Conservation (phyloP, 164 flowering plant genomes). For the Liquidambar formosana region DNA sequence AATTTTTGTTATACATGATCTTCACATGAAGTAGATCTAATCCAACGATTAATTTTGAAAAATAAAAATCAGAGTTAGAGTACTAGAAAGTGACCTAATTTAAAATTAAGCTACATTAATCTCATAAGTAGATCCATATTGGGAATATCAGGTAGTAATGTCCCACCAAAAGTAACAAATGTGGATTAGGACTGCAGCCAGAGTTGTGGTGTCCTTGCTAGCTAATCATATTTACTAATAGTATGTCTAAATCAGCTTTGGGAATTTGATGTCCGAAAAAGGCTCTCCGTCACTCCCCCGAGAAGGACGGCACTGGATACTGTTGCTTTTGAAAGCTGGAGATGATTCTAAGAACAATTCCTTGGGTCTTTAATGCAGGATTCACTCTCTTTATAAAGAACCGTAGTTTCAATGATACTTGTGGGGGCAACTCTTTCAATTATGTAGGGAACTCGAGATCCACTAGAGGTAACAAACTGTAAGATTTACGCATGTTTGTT, state of each 20-base stretch:
- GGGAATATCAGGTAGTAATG: no score
- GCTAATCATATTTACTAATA: not conserved
- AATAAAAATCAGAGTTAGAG: no score
- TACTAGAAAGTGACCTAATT: no score
- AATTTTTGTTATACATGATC: no score
- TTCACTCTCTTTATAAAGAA: not conserved
- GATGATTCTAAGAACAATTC: not conserved
- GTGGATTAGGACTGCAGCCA: no score
- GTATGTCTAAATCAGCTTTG: not conserved
- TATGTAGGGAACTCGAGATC: not conserved
- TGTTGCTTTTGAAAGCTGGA: not conserved
- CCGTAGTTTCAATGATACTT: not conserved
- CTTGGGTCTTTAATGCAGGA: not conserved
- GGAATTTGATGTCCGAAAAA: not conserved
- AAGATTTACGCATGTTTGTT: not conserved
- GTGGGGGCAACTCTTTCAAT: slow-evolving; percentile 4
- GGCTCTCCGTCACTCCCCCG: not conserved
- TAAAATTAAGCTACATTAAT: no score
- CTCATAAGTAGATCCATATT: no score
- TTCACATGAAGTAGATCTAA: no score
- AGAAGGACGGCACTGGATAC: not conserved
- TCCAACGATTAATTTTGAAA: no score
- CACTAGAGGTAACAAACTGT: not conserved
- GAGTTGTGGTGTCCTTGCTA: no score
- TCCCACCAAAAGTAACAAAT: no score